Evolutionary conservation across 805 yeast species (phyloP).

Genomic region (Saccharomyces jurei): DNA sequence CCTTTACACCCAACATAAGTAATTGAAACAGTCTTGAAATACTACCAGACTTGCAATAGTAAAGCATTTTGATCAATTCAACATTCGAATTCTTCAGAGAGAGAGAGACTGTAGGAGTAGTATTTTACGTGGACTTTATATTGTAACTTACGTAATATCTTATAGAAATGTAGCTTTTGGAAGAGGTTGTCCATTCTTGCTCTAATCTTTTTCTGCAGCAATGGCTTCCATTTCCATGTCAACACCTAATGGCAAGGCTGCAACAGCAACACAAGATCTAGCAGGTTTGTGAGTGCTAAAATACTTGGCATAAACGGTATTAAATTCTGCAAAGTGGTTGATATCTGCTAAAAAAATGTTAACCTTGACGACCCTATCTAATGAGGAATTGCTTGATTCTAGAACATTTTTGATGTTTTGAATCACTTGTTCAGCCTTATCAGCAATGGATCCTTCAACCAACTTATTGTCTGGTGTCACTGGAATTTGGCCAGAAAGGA

Average conservation of each 20-base stretch:
- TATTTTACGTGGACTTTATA: neutral
- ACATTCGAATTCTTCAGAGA: neutral
- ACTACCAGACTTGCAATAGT: neutral
- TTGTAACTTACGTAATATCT: neutral
- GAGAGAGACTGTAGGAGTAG: neutral
- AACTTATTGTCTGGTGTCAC: conserved; percentile 75
- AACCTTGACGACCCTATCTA: conserved; percentile 77
- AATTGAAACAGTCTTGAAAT: neutral
- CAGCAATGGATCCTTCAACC: conserved; percentile 67
- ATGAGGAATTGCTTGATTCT: conserved; percentile 76
- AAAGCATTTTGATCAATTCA: neutral
- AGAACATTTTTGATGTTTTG: conserved; percentile 64
- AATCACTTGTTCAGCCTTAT: conserved; percentile 68
- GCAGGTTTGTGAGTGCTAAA: conserved; percentile 83
- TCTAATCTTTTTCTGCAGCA: conserved; percentile 57
- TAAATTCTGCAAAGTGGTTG: conserved; percentile 75
- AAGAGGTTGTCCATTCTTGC: neutral
- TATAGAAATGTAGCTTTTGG: neutral
- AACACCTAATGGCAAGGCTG: conserved; percentile 79
- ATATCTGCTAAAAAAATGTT: conserved; percentile 89
- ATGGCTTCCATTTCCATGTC: conserved; percentile 84
- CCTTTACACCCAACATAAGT: neutral
- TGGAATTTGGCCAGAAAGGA: conserved; percentile 94
- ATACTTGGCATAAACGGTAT: conserved; percentile 72
- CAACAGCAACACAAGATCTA: conserved; percentile 95